These are phyloP conservation scores for Avena eriantha DNA, from an alignment of 176 grass and related monocot genomes.

Conservation along the genomic window DNA sequence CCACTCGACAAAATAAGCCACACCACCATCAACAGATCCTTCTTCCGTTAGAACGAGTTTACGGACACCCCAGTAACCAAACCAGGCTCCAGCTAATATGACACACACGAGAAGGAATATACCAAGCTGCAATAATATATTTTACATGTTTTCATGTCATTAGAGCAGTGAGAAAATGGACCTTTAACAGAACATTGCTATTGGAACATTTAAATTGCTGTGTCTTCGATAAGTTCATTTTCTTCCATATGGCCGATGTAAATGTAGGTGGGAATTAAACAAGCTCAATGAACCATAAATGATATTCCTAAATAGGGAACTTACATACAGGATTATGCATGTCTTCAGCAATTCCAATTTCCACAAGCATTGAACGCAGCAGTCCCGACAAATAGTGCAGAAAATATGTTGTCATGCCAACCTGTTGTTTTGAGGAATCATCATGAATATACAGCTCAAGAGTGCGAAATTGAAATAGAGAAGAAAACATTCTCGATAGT, in stretches of 20 bases:
- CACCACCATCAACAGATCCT: constrained; percentile 75
- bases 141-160: constrained; percentile 15
- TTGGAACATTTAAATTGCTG: constrained; percentile 28
- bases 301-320: constrained; percentile 50
- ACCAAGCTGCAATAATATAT: constrained; percentile 67
- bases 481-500: constrained; percentile 13
- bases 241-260: constrained; percentile 19
- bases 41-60: constrained; percentile 94
- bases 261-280: constrained; percentile 20
- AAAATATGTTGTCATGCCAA: constrained; percentile 76
- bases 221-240: background rate
- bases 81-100: constrained; percentile 91
- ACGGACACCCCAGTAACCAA: constrained; percentile 96
- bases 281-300: constrained; percentile 29
- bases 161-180: constrained; percentile 1
- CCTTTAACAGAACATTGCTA: background rate
- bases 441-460: constrained; percentile 31
- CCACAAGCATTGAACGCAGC: constrained; percentile 66
- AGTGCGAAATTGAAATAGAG: constrained; percentile 11
- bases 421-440: constrained; percentile 55
- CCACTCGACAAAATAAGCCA: constrained; percentile 95
- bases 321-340: constrained; percentile 99
- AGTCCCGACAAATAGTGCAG: constrained; percentile 75
- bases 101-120: constrained; percentile 77
- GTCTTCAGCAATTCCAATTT: constrained; percentile 94